Percentiles rank a stretch among this genome's conserved stretches.
These are phyloP conservation scores for Pichia sp. DNA, from an alignment of 1,139 yeast genomes.

Conservation along the genomic window DNA sequence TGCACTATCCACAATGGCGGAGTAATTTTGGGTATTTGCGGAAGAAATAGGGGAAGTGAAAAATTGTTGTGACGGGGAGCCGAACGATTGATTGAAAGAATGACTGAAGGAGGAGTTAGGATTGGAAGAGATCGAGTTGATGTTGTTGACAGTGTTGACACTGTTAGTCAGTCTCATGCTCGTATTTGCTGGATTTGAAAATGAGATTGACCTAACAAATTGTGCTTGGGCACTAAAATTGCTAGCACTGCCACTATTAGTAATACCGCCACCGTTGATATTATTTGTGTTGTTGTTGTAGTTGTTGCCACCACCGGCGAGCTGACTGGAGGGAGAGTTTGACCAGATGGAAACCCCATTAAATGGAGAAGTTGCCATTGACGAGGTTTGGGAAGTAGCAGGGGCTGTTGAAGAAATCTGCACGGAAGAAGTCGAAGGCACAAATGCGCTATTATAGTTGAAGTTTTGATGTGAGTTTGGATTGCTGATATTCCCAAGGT, in stretches of 20 bases:
- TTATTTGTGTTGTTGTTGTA: neutral
- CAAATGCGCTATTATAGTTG: neutral
- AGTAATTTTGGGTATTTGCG: constrained; percentile 1
- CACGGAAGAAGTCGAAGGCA: neutral
- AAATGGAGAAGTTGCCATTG: constrained; percentile 15
- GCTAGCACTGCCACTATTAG: too few species aligned
- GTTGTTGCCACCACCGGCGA: neutral
- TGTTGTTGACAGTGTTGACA: neutral
- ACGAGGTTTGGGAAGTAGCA: constrained; percentile 2
- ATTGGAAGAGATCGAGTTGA: constrained; percentile 1
- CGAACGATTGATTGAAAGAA: neutral
- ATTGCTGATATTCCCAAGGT: neutral
- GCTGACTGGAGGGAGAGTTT: neutral
- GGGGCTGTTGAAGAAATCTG: neutral
- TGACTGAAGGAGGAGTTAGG: constrained; percentile 1
- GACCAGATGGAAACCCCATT: constrained; percentile 14
- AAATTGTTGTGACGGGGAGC: constrained; percentile 6
- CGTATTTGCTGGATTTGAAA: constrained; percentile 1
- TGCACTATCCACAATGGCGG: constrained; percentile 17
- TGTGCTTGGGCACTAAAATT: neutral
- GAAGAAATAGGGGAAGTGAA: constrained; percentile 6
- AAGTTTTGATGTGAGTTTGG: neutral
- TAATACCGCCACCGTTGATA: neutral
- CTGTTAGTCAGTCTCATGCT: neutral
- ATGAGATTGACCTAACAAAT: constrained; percentile 9